phyloP scores from a whole-genome alignment of 768 basidiomycete genomes.

The Rhodotorula diobovata region DNA sequence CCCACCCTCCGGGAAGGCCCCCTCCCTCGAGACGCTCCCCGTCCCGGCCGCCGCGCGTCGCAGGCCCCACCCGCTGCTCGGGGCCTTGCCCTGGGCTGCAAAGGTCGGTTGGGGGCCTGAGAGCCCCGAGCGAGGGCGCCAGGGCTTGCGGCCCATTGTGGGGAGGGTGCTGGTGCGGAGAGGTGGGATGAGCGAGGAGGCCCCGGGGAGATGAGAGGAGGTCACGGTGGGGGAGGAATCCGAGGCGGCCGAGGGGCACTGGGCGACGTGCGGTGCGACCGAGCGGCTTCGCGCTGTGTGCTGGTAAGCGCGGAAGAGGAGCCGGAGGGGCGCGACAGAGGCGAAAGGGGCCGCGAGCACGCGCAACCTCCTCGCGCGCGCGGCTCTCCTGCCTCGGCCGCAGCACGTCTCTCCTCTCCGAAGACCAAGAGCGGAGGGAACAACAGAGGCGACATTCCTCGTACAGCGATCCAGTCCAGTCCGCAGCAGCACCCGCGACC shows the following conservation, averaged over 20 bases:
- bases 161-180: not conserved
- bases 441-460: not conserved
- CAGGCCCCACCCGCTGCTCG: conserved; percentile 6
- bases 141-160: not conserved
- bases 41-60: conserved; percentile 6
- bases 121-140: not conserved
- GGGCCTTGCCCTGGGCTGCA: conserved; percentile 11
- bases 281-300: no score
- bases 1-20: conserved; percentile 11
- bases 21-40: conserved; percentile 6
- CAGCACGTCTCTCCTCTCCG: no score
- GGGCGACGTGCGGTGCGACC: no score
- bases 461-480: not conserved
- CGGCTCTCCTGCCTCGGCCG: no score
- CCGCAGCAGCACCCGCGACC: no score
- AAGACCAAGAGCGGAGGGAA: no score
- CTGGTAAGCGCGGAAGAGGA: no score
- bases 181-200: not conserved
- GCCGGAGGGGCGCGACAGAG: no score
- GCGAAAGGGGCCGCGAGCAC: no score
- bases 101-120: conserved; percentile 15
- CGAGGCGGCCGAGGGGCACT: no score
- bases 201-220: not conserved
- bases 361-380: no score
- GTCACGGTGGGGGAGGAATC: no score